Evolutionary conservation across 768 basidiomycete genomes (phyloP).

Genomic region (Russula sp.): DNA sequence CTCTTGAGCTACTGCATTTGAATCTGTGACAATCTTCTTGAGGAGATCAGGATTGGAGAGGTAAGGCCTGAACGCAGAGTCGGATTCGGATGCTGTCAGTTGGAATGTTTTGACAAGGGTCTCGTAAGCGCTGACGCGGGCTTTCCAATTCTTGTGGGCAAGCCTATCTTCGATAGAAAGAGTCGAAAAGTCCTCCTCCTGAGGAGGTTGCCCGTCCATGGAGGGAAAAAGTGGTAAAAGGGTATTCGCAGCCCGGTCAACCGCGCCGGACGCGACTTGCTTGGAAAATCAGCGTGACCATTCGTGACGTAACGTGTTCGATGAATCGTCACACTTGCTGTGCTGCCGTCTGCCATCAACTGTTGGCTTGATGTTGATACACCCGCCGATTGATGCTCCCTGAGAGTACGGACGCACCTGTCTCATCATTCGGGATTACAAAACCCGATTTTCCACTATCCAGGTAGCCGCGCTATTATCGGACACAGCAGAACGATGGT

Average conservation of each 20-base stretch:
- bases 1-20: slow-evolving; percentile 97
- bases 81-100: slow-evolving; percentile 84
- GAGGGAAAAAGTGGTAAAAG: slow-evolving; percentile 17
- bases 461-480: too few relatives aligned
- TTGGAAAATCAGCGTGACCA: not conserved
- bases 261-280: slow-evolving; percentile 12
- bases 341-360: too few relatives aligned
- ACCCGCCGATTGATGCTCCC: too few relatives aligned
- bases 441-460: too few relatives aligned
- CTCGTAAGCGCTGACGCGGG: slow-evolving; percentile 89
- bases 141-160: slow-evolving; percentile 98
- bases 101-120: slow-evolving; percentile 80
- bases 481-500: too few relatives aligned
- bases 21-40: slow-evolving; percentile 82
- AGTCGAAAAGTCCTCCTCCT: slow-evolving; percentile 86
- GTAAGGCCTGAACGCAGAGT: slow-evolving; percentile 91
- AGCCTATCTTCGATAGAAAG: slow-evolving; percentile 76
- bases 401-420: too few relatives aligned
- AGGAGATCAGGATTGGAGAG: slow-evolving; percentile 67
- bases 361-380: too few relatives aligned
- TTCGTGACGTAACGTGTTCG: slow-evolving; percentile 18
- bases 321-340: not conserved
- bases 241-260: slow-evolving; percentile 16
- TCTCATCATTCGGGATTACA: too few relatives aligned
- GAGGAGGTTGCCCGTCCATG: slow-evolving; percentile 90